Base-by-base conservation (phyloP, 768 basidiomycete species). In the Russula sp. region DNA sequence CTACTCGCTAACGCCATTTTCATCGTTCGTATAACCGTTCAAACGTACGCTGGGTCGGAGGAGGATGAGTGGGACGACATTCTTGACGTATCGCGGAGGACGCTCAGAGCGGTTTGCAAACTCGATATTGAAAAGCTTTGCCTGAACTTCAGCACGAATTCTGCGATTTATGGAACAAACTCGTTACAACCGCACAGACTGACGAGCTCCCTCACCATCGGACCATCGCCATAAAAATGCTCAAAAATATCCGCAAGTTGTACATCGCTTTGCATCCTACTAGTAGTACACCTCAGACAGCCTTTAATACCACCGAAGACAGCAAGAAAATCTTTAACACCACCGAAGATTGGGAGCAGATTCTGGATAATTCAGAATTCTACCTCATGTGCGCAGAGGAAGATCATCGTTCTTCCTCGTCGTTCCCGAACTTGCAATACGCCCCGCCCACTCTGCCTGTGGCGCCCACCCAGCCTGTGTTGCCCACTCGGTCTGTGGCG, bases 161-260 rank as follows among this genome's bases (percentile, higher is more conserved):
- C 26, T 62, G 61, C 20, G 9, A 20, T 1, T 4, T 62, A 26
- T 62, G 54, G 61, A 56, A 62, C 20, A 11, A 56, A 24, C 53
- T 62, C 0, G 24, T 36, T 14, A 5, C n/a, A 0, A 13, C 0
- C 5, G 44, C 44, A 44, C 52, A 34, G 11, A 0, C 1, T 24
- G 1, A 28, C 13, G 0, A 9, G 0, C 20, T 2, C 61, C 18
- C 28, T 9, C 20, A 44, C 50, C 24, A 5, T 16, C 10, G 0
- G 26, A 1, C 1, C 24, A 3, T 55, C 3, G 13, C n/a, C 22
- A 7, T n/a, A 10, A 26, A 10, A 3, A 48, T 22, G 6, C 61
- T 61, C 44, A 61, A 46, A 44, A 54, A 54, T 36, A 26, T 61
- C 26, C 61, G 61, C 11, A 48, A 34, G 30, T 22, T 48, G 10